A percentile compares a stretch with the other conserved stretches of the same genome.
phyloP scores from a whole-genome alignment of 106 monocot genomes.

The Allium fistulosum region DNA sequence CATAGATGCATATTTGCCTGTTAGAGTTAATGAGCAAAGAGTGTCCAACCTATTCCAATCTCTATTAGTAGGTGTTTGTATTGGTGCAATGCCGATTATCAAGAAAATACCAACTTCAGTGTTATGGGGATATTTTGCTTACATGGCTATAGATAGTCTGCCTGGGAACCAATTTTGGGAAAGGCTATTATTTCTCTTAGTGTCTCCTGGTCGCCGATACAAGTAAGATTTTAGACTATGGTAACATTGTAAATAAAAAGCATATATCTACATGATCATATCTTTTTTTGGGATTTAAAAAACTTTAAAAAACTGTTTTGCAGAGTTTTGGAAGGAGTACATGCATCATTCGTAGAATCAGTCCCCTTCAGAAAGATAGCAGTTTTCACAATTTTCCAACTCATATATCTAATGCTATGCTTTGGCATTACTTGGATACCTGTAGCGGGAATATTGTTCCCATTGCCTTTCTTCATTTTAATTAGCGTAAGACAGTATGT shows the following conservation, averaged over 20 bases:
- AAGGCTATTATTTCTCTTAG: conserved; percentile 31
- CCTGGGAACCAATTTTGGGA: conserved; percentile 54
- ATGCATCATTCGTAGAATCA: conserved; percentile 57
- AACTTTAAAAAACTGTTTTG: background rate
- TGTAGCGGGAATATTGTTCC: conserved; percentile 58
- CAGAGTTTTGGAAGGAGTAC: conserved; percentile 57
- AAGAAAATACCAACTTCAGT: conserved; percentile 45
- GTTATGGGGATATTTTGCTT: conserved; percentile 45
- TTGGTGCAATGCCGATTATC: conserved; percentile 38
- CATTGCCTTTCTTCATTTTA: conserved; percentile 55
- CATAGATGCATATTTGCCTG: conserved; percentile 61
- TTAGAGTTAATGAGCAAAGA: conserved; percentile 68
- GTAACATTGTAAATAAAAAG: background rate
- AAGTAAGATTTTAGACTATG: conserved; percentile 17
- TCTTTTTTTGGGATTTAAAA: background rate
- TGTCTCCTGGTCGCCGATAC: conserved; percentile 26
- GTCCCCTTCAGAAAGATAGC: conserved; percentile 46
- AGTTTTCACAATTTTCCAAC: conserved; percentile 55
- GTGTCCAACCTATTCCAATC: conserved; percentile 52
- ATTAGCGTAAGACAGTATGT: conserved; percentile 63
- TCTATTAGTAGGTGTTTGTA: conserved; percentile 29
- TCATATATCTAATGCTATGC: conserved; percentile 39
- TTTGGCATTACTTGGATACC: conserved; percentile 75
- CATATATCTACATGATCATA: background rate
- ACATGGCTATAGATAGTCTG: conserved; percentile 43